Percentiles rank a stretch among this genome's conserved stretches.
These are phyloP conservation scores for Trichosanthes truncata DNA, from an alignment of 306 rosid genomes.

Conservation along the genomic window DNA sequence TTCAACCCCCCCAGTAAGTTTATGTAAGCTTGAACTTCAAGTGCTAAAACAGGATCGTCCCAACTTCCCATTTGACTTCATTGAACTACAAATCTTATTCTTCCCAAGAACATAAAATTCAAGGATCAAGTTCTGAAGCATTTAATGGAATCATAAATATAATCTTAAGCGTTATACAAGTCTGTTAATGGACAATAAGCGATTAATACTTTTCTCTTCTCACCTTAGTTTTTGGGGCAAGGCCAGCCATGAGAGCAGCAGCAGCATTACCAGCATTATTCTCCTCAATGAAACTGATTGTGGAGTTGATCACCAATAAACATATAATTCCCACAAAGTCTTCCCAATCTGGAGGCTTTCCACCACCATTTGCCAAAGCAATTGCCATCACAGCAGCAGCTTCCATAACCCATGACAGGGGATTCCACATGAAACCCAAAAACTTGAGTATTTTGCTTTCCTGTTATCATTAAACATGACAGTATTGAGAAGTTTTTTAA, in stretches of 20 bases:
- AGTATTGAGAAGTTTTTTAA: not conserved
- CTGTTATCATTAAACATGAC: constrained; percentile 25
- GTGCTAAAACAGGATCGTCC: no score
- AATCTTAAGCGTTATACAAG: not conserved
- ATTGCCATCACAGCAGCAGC: constrained; percentile 95
- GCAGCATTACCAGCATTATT: constrained; percentile 98
- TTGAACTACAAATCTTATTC: not conserved
- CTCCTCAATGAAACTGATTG: constrained; percentile 95
- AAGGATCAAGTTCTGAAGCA: not conserved
- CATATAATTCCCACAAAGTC: constrained; percentile 83
- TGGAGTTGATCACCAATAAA: constrained; percentile 74
- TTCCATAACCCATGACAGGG: constrained; percentile 99
- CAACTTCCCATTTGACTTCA: no score
- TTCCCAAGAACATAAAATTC: no score
- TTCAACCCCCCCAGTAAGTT: not conserved
- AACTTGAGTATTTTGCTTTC: constrained; percentile 92
- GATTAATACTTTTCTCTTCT: not conserved
- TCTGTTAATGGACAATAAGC: not conserved
- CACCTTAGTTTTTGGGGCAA: constrained; percentile 97
- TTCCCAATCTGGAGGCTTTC: constrained; percentile 95
- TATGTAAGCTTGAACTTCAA: not conserved
- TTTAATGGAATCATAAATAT: not conserved
- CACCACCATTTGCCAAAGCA: constrained; percentile 86
- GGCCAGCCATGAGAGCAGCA: constrained; percentile 99
- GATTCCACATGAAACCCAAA: constrained; percentile 99